These are phyloP conservation scores for Mucor saturninus DNA, from an alignment of 371 early-diverging fungal species.

Conservation along the genomic window DNA sequence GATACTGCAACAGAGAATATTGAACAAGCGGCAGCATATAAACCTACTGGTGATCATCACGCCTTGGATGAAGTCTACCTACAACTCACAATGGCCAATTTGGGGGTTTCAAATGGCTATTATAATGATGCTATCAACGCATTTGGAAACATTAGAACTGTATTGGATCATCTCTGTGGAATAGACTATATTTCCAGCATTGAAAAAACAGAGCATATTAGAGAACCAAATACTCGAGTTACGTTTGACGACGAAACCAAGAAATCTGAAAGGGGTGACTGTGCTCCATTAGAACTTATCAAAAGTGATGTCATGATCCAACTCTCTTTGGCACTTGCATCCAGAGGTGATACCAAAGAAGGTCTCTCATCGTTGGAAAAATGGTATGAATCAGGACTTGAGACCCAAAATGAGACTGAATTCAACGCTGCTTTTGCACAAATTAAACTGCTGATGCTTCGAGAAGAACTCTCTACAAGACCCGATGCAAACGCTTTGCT, in stretches of 20 bases:
- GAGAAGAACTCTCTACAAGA: background rate
- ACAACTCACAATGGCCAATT: constrained; percentile 53
- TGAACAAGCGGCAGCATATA: background rate
- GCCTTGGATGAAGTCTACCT: constrained; percentile 29
- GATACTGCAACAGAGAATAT: constrained; percentile 39
- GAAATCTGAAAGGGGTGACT: constrained; percentile 9
- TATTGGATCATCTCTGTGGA: constrained; percentile 52
- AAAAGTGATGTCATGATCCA: constrained; percentile 20
- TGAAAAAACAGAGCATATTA: constrained; percentile 48
- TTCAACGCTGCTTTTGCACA: constrained; percentile 21
- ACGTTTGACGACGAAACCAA: constrained; percentile 5
- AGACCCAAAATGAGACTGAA: constrained; percentile 11
- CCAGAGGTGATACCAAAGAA: constrained; percentile 1
- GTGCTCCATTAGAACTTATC: constrained; percentile 20
- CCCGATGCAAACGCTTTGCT: background rate
- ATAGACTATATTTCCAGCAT: constrained; percentile 46
- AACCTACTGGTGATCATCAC: constrained; percentile 21
- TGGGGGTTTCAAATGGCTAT: constrained; percentile 38
- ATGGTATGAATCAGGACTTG: constrained; percentile 4
- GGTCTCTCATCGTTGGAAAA: constrained; percentile 12
- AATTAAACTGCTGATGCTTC: constrained; percentile 14
- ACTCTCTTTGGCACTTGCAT: constrained; percentile 10
- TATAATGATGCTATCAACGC: constrained; percentile 48
- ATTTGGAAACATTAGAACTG: constrained; percentile 48
- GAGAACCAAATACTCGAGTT: constrained; percentile 2